Percentiles rank a stretch among this genome's conserved stretches.
These are phyloP conservation scores for Leccinellum rugosiceps DNA, from an alignment of 768 basidiomycete genomes.

Conservation along the genomic window DNA sequence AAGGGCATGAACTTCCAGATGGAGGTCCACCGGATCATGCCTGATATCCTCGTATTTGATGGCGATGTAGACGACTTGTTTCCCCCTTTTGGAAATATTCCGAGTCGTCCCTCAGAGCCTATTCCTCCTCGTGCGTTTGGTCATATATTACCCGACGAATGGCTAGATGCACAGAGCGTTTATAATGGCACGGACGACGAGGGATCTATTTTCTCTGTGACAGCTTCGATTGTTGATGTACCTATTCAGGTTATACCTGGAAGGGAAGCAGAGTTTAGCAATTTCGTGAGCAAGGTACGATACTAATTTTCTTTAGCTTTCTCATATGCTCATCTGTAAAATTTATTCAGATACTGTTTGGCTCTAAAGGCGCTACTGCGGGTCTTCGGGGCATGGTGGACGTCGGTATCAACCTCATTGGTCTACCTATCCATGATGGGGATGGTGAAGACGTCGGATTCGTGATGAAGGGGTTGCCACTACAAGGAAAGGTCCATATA, in stretches of 20 bases:
- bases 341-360: conserved; percentile 60
- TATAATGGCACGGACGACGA: conserved; percentile 43
- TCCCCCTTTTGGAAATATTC: conserved; percentile 30
- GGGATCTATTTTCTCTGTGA: conserved; percentile 55
- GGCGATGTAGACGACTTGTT: conserved; percentile 51
- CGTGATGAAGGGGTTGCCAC: conserved; percentile 60
- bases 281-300: conserved; percentile 72
- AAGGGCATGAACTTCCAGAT: conserved; percentile 64
- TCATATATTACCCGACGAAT: conserved; percentile 66
- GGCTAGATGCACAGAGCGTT: conserved; percentile 51
- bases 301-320: not conserved
- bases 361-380: conserved; percentile 59
- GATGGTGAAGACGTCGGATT: conserved; percentile 43
- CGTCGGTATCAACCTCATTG: conserved; percentile 56
- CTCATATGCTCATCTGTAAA: not conserved
- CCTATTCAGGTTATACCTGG: conserved; percentile 78
- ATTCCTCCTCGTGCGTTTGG: conserved; percentile 73
- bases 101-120: conserved; percentile 57
- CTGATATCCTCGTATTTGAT: conserved; percentile 77
- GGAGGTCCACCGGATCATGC: conserved; percentile 60
- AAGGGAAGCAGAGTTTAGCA: conserved; percentile 69
- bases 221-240: conserved; percentile 67
- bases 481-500: conserved; percentile 62
- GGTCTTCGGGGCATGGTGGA: conserved; percentile 64
- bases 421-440: conserved; percentile 50